A percentile compares a stretch with the other conserved stretches of the same genome.
Evolutionary conservation across 2,329 filamentous ascomycete genomes (phyloP).

Genomic region (Colletotrichum higginsianum): DNA sequence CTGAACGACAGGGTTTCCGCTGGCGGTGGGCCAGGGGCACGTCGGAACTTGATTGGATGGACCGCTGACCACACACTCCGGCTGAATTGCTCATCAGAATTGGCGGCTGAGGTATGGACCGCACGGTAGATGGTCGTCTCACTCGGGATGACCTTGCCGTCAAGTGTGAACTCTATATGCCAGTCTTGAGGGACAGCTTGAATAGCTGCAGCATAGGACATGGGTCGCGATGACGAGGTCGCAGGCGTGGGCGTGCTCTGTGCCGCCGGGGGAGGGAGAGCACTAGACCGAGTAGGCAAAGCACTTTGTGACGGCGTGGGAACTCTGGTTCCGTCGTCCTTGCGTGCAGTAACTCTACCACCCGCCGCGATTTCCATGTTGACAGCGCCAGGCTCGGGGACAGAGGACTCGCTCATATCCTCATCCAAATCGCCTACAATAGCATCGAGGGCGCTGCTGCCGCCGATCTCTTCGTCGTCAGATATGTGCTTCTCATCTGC

Average conservation of each 20-base stretch:
- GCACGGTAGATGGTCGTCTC: conserved; percentile 97
- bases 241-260: conserved; percentile 65
- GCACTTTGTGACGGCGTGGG: conserved; percentile 81
- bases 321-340: conserved; percentile 91
- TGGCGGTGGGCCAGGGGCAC: conserved; percentile 86
- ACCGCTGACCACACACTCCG: conserved; percentile 91
- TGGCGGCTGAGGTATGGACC: conserved; percentile 76
- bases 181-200: conserved; percentile 89
- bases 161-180: conserved; percentile 96
- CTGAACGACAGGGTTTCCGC: conserved; percentile 77
- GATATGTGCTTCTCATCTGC: conserved; percentile 91
- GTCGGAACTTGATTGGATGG: conserved; percentile 92
- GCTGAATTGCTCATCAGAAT: conserved; percentile 74
- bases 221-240: conserved; percentile 71
- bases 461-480: conserved; percentile 78
- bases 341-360: conserved; percentile 90
- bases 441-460: conserved; percentile 80
- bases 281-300: conserved; percentile 57
- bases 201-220: conserved; percentile 88
- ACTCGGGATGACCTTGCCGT: conserved; percentile 85
- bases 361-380: conserved; percentile 90
- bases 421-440: conserved; percentile 94
- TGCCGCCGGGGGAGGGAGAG: conserved; percentile 56
- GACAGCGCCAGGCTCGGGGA: conserved; percentile 87
- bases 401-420: conserved; percentile 80